phyloP scores from a whole-genome alignment of 1,284 basidiomycete species.

The Ceratorhiza oryzae-sativae region DNA sequence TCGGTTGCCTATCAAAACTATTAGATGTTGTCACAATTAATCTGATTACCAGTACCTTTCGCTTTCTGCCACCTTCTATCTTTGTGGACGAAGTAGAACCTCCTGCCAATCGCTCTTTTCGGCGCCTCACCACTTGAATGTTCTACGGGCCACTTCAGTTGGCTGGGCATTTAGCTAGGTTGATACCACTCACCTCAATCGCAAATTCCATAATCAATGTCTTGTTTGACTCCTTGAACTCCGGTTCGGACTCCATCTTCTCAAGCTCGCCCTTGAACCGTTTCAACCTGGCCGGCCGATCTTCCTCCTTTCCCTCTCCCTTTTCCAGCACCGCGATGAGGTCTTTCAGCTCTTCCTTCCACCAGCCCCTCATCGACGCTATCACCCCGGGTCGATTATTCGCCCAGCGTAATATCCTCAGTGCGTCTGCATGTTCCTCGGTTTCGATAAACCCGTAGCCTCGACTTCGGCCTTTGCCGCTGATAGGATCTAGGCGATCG shows the following conservation, averaged over 20 bases:
- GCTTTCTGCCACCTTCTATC: slow-evolving; percentile 35
- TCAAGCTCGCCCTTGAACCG: slow-evolving; percentile 46
- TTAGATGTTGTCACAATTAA: no score
- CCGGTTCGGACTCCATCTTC: slow-evolving; percentile 49
- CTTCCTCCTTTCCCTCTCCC: slow-evolving; percentile 46
- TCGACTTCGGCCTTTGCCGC: slow-evolving; percentile 84
- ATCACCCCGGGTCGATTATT: slow-evolving; percentile 84
- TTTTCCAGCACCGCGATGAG: slow-evolving; percentile 65
- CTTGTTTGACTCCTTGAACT: slow-evolving; percentile 57
- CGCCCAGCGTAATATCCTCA: slow-evolving; percentile 91
- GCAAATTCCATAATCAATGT: slow-evolving; percentile 68
- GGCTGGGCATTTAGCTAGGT: slow-evolving; percentile 88
- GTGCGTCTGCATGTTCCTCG: slow-evolving; percentile 83
- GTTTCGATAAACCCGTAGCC: slow-evolving; percentile 98
- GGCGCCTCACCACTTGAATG: slow-evolving; percentile 80
- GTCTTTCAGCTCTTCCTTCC: slow-evolving; percentile 79
- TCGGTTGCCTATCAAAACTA: neutral
- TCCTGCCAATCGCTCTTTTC: slow-evolving; percentile 57
- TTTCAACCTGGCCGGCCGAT: slow-evolving; percentile 38
- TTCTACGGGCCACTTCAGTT: slow-evolving; percentile 60
- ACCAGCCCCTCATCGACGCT: slow-evolving; percentile 77
- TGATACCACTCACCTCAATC: slow-evolving; percentile 55
- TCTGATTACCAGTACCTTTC: no score
- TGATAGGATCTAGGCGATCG: slow-evolving; percentile 87
- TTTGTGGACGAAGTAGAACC: slow-evolving; percentile 44